Evolutionary conservation across 1,284 basidiomycete species (phyloP), one percentile per base, ranked within the genome.

Genomic region (Microbotryum violaceum): DNA sequence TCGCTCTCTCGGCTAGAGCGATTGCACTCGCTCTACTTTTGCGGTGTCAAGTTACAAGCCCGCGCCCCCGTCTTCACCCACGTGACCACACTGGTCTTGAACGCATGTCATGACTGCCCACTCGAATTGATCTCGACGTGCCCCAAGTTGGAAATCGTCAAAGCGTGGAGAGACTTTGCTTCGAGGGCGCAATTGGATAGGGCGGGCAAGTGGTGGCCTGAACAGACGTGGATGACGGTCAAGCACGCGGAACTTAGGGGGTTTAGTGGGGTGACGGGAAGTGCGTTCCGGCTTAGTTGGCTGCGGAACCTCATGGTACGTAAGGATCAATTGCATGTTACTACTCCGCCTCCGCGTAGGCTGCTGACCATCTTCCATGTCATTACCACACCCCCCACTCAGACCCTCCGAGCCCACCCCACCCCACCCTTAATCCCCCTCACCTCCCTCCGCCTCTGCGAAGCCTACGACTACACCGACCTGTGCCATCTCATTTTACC

Each of bases 371-470:
- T 21, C 33, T 8, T 42, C 6, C 16, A 18, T 20, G 7, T 46
- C n/a, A 3, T n/a, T 29, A 6, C 3, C 4, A 7, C 31, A 49
- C 7, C 29, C 1, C 16, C 31, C 2, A 9, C 31, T 18, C 49
- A 60, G 58, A 2, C 14, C 10, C 44, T 51, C 6, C 54, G 58
- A 44, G 23, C 33, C 6, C 29, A 56, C 21, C 3, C 20, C 1
- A 25, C 56, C 4, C 48, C 51, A 48, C 23, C 20, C 25, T 7
- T 18, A 20, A 44, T 63, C 45, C 58, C 62, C 0, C 55, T 63
- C 21, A 46, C 27, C 23, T 47, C 55, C 10, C 58, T 63, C 18
- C 55, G 56, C 16, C 58, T 63, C 37, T 31, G 23, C 55, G 62
- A 63, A 42, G 51, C 58, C 8, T 45, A 54, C 52, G 2, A 10